These are phyloP conservation scores for Mortierella sp. DNA, from an alignment of 371 early-diverging fungal species.

Conservation along the genomic window DNA sequence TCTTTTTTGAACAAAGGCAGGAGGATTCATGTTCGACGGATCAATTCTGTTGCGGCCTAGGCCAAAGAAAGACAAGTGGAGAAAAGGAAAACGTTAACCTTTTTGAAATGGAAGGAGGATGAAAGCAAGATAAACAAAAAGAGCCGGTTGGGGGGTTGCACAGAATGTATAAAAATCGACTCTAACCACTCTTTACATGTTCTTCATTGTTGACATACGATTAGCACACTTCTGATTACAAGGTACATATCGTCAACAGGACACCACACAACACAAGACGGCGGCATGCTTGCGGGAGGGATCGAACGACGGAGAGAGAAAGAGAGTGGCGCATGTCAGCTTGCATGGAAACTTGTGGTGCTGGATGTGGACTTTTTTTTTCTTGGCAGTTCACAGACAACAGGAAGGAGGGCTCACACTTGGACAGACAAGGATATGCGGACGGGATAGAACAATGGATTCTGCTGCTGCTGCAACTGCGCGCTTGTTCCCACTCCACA, in stretches of 20 bases:
- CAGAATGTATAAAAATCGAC: neutral
- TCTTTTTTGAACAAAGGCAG: neutral
- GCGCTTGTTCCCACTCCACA: neutral
- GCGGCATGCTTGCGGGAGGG: neutral
- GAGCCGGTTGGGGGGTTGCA: neutral
- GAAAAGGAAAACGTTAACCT: neutral
- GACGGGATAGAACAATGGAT: neutral
- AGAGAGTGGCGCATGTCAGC: neutral
- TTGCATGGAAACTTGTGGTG: neutral
- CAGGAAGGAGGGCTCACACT: neutral
- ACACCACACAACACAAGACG: neutral
- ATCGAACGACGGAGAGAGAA: neutral
- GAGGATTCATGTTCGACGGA: neutral
- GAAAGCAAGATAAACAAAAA: neutral
- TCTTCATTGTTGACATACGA: neutral
- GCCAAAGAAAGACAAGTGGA: neutral
- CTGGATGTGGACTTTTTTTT: neutral
- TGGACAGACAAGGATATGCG: neutral
- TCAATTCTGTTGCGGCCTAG: neutral
- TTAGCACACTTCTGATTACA: constrained; percentile 27
- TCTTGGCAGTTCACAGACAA: neutral
- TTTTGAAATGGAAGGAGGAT: neutral
- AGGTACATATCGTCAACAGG: constrained; percentile 14
- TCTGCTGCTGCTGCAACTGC: neutral
- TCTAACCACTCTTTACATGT: neutral